Evolutionary conservation across 164 flowering plant genomes (phyloP).

Genomic region (Vitis rupestris): DNA sequence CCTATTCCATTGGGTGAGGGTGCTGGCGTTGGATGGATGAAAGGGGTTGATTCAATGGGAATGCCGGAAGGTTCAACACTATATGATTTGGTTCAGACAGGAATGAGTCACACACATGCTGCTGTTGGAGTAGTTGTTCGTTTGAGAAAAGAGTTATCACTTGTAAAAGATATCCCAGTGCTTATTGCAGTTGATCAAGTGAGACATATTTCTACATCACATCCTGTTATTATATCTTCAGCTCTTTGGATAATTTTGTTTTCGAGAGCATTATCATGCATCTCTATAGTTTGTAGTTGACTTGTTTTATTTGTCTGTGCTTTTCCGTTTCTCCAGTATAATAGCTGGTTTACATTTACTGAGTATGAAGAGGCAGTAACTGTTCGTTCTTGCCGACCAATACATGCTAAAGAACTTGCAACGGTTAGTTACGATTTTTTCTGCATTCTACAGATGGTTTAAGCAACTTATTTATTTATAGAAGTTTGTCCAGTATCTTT

Average conservation of each 20-base stretch:
- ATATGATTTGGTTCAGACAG: slow-evolving; percentile 76
- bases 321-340: slow-evolving; percentile 53
- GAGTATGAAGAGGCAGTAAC: slow-evolving; percentile 74
- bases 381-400: slow-evolving; percentile 63
- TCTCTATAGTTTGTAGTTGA: background rate
- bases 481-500: no score
- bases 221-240: background rate
- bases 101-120: slow-evolving; percentile 70
- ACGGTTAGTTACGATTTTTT: slow-evolving; percentile 51
- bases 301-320: slow-evolving; percentile 1
- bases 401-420: slow-evolving; percentile 88
- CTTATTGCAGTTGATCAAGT: slow-evolving; percentile 94
- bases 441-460: background rate
- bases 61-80: slow-evolving; percentile 83
- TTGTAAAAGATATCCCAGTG: slow-evolving; percentile 81
- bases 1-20: slow-evolving; percentile 96
- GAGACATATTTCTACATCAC: slow-evolving; percentile 6
- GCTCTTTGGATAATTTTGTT: background rate
- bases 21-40: slow-evolving; percentile 89
- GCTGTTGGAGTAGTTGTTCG: slow-evolving; percentile 93
- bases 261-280: background rate
- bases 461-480: no score
- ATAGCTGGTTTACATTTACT: slow-evolving; percentile 97
- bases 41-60: slow-evolving; percentile 75
- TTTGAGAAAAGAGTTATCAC: slow-evolving; percentile 81